Conservation (phyloP, 768 basidiomycete species). For the Cystoderma amianthinum region DNA sequence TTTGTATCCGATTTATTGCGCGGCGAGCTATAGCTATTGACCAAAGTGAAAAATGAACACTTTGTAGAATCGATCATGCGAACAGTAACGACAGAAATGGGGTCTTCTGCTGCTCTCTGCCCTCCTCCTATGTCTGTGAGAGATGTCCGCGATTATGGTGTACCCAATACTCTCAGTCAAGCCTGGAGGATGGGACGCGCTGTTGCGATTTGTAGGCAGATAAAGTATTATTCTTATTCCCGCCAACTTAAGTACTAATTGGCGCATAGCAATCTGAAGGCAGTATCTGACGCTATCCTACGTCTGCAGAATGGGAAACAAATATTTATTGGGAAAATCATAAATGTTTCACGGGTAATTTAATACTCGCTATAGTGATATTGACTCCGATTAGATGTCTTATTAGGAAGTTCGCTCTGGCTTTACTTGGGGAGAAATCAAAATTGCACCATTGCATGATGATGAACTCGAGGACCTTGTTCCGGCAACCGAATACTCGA, state of each 20-base stretch:
- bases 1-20: no score
- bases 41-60: conserved; percentile 32
- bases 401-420: conserved; percentile 25
- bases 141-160: conserved; percentile 29
- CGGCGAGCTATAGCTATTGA: conserved; percentile 33
- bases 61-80: conserved; percentile 39
- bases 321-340: conserved; percentile 60
- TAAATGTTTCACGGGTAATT: conserved; percentile 33
- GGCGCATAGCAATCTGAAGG: no score
- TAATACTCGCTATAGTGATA: background rate
- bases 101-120: conserved; percentile 40
- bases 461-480: conserved; percentile 20
- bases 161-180: conserved; percentile 48
- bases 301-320: no score
- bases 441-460: conserved; percentile 18
- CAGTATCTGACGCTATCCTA: no score
- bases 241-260: no score
- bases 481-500: conserved; percentile 1
- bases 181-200: conserved; percentile 61
- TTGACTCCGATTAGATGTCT: background rate
- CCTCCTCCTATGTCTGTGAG: conserved; percentile 29
- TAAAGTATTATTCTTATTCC: conserved; percentile 18
- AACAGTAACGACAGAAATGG: conserved; percentile 45
- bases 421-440: conserved; percentile 28
- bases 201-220: conserved; percentile 42